Conservation (phyloP, 495 filamentous ascomycete genomes). For the Elasticomyces elasticus region DNA sequence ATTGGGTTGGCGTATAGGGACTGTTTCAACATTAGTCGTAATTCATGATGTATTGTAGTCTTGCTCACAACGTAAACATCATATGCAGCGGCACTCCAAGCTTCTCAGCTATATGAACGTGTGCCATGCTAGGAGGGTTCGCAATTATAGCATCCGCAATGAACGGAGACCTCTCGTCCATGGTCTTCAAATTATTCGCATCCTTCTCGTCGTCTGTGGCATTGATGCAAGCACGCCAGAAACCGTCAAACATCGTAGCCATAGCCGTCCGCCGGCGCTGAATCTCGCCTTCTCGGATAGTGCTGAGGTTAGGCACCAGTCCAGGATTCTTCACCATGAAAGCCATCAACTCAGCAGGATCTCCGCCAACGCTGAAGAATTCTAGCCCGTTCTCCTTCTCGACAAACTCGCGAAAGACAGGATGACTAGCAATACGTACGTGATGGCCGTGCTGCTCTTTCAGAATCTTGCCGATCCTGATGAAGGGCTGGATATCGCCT, state of each 20-base stretch:
- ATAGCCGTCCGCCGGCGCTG: slow-evolving; percentile 49
- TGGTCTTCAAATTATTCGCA: no score
- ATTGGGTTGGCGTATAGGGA: slow-evolving; percentile 46
- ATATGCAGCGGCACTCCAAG: slow-evolving; percentile 53
- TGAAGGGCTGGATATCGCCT: slow-evolving; percentile 69
- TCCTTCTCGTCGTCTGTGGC: slow-evolving; percentile 41
- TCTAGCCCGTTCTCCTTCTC: slow-evolving; percentile 52
- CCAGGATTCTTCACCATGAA: slow-evolving; percentile 77
- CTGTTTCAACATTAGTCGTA: no score
- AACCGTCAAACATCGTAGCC: slow-evolving; percentile 38
- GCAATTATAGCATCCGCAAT: slow-evolving; percentile 59
- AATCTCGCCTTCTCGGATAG: slow-evolving; percentile 57
- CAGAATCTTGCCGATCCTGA: slow-evolving; percentile 59
- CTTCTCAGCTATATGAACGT: slow-evolving; percentile 54
- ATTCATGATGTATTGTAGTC: no score
- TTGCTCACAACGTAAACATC: slow-evolving; percentile 62
- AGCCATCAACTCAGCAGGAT: slow-evolving; percentile 66
- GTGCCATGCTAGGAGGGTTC: slow-evolving; percentile 57
- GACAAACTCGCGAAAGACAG: slow-evolving; percentile 57
- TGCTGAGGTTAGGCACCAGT: slow-evolving; percentile 54
- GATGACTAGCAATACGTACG: slow-evolving; percentile 60
- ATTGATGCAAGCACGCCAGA: slow-evolving; percentile 35
- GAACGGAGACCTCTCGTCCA: no score
- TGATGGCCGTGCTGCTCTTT: slow-evolving; percentile 59
- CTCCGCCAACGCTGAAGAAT: slow-evolving; percentile 63